Conservation (phyloP, 2,329 filamentous ascomycete genomes). For the Neobulgaria alba region DNA sequence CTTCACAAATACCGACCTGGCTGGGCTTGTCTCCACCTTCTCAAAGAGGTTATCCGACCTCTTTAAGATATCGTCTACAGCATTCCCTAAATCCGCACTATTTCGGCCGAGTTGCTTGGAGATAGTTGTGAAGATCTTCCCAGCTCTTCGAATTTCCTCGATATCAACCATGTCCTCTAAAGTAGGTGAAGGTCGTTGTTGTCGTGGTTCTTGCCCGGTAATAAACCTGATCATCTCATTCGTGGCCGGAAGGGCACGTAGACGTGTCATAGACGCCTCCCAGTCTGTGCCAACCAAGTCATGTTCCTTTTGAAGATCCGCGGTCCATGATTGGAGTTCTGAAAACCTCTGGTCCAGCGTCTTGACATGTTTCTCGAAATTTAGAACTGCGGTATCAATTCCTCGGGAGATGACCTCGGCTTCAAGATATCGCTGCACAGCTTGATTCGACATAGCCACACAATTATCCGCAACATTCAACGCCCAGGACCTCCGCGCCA, state of each 20-base stretch:
- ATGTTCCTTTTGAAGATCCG: constrained; percentile 59
- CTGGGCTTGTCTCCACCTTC: constrained; percentile 52
- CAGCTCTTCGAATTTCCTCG: constrained; percentile 64
- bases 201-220: constrained; percentile 40
- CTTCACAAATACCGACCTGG: constrained; percentile 46
- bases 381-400: constrained; percentile 76
- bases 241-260: constrained; percentile 56
- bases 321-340: constrained; percentile 64
- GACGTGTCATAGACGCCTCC: constrained; percentile 59
- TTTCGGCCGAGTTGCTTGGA: constrained; percentile 52
- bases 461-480: constrained; percentile 61
- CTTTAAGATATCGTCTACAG: constrained; percentile 49
- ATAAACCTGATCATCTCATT: constrained; percentile 58
- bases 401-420: constrained; percentile 71
- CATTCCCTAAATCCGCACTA: constrained; percentile 51
- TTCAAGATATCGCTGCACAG: constrained; percentile 60
- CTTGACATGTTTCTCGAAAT: constrained; percentile 68
- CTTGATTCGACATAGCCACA: constrained; percentile 50
- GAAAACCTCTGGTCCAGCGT: constrained; percentile 62
- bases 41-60: constrained; percentile 54
- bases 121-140: constrained; percentile 50
- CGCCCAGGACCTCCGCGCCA: constrained; percentile 73
- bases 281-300: constrained; percentile 53
- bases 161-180: constrained; percentile 70
- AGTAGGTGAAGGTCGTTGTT: constrained; percentile 42